These are phyloP conservation scores for Fraxinus sp. DNA, from an alignment of 305 asterid genomes.

Conservation along the genomic window DNA sequence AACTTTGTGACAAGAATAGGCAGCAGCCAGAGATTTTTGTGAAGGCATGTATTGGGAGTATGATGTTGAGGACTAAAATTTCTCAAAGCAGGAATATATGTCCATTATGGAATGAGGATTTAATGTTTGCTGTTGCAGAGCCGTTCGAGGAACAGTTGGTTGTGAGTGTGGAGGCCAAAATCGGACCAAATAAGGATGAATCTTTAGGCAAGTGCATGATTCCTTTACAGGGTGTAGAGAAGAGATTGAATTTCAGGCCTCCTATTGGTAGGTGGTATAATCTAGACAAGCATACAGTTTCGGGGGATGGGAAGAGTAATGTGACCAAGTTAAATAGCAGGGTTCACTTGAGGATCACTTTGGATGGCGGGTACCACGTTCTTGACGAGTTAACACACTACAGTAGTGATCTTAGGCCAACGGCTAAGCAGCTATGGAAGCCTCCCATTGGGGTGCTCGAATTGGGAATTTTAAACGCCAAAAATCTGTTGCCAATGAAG, in stretches of 20 bases:
- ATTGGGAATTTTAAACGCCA: conserved; percentile 73
- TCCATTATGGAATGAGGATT: conserved; percentile 85
- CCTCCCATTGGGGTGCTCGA: conserved; percentile 81
- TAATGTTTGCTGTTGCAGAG: conserved; percentile 82
- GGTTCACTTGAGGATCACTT: conserved; percentile 67
- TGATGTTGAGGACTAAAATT: conserved; percentile 51
- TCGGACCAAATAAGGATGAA: conserved; percentile 60
- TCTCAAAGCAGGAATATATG: conserved; percentile 42
- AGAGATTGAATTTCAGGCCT: conserved; percentile 59
- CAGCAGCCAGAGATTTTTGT: conserved; percentile 58
- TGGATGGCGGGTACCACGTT: conserved; percentile 94
- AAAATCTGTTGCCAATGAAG: conserved; percentile 65
- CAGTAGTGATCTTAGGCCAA: conserved; percentile 74
- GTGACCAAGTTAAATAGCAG: conserved; percentile 42
- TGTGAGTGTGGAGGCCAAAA: conserved; percentile 60
- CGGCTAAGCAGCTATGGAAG: conserved; percentile 76
- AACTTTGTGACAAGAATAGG: conserved; percentile 45
- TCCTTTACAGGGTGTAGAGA: conserved; percentile 56
- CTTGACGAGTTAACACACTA: conserved; percentile 85
- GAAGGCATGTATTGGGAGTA: conserved; percentile 50
- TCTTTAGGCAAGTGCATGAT: conserved; percentile 60
- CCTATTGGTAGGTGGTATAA: conserved; percentile 64
- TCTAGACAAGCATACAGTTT: conserved; percentile 55
- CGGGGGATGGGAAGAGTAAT: conserved; percentile 46
- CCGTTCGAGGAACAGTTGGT: conserved; percentile 75